Base-by-base conservation (phyloP, 2,329 filamentous ascomycete genomes). In the Eutypa lata region DNA sequence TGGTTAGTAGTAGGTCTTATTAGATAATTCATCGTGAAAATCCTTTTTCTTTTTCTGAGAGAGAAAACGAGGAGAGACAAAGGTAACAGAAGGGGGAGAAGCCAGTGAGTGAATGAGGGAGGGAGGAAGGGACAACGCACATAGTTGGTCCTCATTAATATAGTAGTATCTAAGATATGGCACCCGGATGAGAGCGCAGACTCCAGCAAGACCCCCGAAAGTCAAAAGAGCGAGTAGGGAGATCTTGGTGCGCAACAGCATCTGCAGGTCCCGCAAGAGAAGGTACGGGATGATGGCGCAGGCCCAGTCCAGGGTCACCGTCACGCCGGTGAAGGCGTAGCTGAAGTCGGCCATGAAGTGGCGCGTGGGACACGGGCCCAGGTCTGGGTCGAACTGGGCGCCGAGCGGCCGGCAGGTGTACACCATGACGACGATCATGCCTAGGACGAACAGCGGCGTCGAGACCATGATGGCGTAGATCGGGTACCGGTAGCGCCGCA, bases 81-180 rank as follows among this genome's bases (percentile, higher is more conserved):
- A 8, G 31, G 31, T 14, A 35, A 35, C 8, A 14, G 14, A 35
- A 14, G 31, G 31, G 31, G 31, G 31, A 14, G 31, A 14, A 14
- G 31, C n/a, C n/a, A n/a, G n/a, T n/a, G n/a, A n/a, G n/a, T n/a
- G n/a, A n/a, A n/a, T n/a, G n/a, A n/a, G n/a, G n/a, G n/a, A n/a
- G n/a, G n/a, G n/a, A n/a, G n/a, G n/a, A n/a, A n/a, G n/a, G n/a
- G n/a, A n/a, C n/a, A 16, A 38, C 51, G 37, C 22, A 53, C 51
- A 53, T 28, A 53, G 24, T 10, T 26, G 47, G 24, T 53, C 42
- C 18, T 53, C 40, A 2, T 18, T 13, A 16, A 35, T 24, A 2
- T 11, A 19, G 24, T 50, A 53, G 19, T 50, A 47, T 18, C 43
- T 47, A 11, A 53, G 33, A 21, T 53, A 50, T 18, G 52, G 52